Evolutionary conservation across 2,329 filamentous ascomycete genomes (phyloP).

Genomic region (Didymella lethalis): DNA sequence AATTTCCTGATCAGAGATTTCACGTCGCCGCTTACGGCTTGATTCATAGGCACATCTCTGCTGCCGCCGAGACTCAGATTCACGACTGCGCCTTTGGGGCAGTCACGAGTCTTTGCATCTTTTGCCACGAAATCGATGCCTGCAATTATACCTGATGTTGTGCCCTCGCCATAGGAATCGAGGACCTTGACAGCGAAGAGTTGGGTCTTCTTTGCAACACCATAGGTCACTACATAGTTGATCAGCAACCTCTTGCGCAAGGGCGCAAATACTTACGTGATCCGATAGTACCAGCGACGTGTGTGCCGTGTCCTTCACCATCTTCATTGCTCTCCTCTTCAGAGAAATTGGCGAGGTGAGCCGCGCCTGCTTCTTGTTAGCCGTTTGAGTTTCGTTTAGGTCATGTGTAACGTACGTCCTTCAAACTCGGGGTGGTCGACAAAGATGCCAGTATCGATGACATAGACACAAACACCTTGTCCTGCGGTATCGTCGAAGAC

Average conservation of each 20-base stretch:
- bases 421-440: conserved; percentile 57
- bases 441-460: conserved; percentile 71
- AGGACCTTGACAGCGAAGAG: conserved; percentile 51
- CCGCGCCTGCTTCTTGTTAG: conserved; percentile 29
- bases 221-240: conserved; percentile 32
- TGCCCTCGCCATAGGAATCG: conserved; percentile 35
- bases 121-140: conserved; percentile 36
- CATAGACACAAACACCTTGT: conserved; percentile 60
- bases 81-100: conserved; percentile 43
- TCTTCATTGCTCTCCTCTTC: conserved; percentile 35
- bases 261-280: conserved; percentile 12
- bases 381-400: not conserved
- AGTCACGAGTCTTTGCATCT: conserved; percentile 30
- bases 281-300: conserved; percentile 46
- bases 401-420: conserved; percentile 38
- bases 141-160: conserved; percentile 35
- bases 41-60: conserved; percentile 35
- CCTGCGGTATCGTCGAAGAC: conserved; percentile 51
- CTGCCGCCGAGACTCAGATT: conserved; percentile 48
- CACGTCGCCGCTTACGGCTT: conserved; percentile 24
- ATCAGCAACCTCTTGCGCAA: not conserved
- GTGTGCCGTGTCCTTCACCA: conserved; percentile 48
- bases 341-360: conserved; percentile 39
- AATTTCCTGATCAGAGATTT: not conserved
- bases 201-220: conserved; percentile 47